Evolutionary conservation across 2,329 filamentous ascomycete species (phyloP), one percentile per base, ranked within the genome.

Genomic region (Huntiella abstrusa): DNA sequence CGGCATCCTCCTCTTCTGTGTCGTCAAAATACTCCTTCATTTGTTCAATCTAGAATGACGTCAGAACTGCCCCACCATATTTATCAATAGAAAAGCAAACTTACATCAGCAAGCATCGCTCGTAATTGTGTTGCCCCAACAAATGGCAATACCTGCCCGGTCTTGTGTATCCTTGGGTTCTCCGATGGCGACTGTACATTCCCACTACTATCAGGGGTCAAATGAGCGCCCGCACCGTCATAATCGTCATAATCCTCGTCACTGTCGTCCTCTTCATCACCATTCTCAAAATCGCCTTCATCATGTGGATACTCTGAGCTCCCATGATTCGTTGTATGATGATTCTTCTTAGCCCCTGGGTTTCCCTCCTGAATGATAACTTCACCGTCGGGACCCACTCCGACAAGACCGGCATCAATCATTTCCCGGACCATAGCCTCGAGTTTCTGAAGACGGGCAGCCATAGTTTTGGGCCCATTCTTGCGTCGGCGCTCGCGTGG

Each of bases 111-210:
- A 8, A 76, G 57, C 57, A 76, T 73, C 2, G 72, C 72, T 60
- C 74, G 68, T 52, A 71, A 74, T 49, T 76, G 71, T 39, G 72
- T 75, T 3, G 71, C 71, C 1, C 73, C 72, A 4, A 76, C 65
- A 52, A 73, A 76, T 4, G 65, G 70, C 37, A 64, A 65, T 7
- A 61, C 62, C 43, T 58, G 57, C 33, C 62, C 55, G 13, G 28
- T 36, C 17, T 46, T 8, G 17, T 41, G 37, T 16, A 46, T 22
- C 10, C 33, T 19, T 3, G 37, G 45, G 10, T 19, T 34, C 5
- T 37, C 41, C 4, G 36, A 7, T 3, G 37, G 38, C 5, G 45
- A 28, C n/a, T 36, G 13, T 5, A 41, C 16, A 2, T 65, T 61
- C 16, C 60, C 57, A 15, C 73, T 60, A 5, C 73, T 61, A 45